phyloP scores from a whole-genome alignment of 305 asterid species.

The Vinca major region DNA sequence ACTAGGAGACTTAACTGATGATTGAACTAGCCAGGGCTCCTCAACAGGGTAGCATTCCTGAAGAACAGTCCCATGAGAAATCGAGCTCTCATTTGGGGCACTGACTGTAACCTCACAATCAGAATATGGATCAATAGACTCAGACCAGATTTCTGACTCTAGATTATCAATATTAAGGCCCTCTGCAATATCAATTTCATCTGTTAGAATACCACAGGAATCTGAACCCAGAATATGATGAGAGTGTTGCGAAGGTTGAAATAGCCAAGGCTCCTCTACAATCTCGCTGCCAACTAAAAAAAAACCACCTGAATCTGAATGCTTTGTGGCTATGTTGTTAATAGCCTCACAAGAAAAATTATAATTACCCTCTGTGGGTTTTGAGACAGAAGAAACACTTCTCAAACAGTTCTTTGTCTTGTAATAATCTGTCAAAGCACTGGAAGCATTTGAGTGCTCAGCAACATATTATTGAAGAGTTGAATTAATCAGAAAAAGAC shows the following conservation, averaged over 20 bases:
- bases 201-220: conserved; percentile 23
- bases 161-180: conserved; percentile 26
- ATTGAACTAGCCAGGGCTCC: conserved; percentile 84
- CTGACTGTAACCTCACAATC: conserved; percentile 24
- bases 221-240: conserved; percentile 27
- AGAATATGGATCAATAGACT: conserved; percentile 19
- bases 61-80: conserved; percentile 19
- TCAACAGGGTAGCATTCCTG: conserved; percentile 44
- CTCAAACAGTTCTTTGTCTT: conserved; percentile 32
- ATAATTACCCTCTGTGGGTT: conserved; percentile 29
- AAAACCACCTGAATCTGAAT: conserved; percentile 25
- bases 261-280: conserved; percentile 93
- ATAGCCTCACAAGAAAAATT: conserved; percentile 14
- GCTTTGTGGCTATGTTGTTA: conserved; percentile 22
- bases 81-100: conserved; percentile 20
- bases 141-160: conserved; percentile 22
- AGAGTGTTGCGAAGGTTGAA: conserved; percentile 37
- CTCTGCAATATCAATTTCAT: conserved; percentile 26
- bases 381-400: conserved; percentile 33
- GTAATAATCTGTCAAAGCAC: conserved; percentile 68
- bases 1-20: conserved; percentile 20
- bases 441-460: conserved; percentile 83
- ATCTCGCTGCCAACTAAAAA: conserved; percentile 27
- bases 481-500: conserved; percentile 16
- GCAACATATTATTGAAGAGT: conserved; percentile 39